Conservation (phyloP, 768 basidiomycete species). For the Tephrocybe rancida region DNA sequence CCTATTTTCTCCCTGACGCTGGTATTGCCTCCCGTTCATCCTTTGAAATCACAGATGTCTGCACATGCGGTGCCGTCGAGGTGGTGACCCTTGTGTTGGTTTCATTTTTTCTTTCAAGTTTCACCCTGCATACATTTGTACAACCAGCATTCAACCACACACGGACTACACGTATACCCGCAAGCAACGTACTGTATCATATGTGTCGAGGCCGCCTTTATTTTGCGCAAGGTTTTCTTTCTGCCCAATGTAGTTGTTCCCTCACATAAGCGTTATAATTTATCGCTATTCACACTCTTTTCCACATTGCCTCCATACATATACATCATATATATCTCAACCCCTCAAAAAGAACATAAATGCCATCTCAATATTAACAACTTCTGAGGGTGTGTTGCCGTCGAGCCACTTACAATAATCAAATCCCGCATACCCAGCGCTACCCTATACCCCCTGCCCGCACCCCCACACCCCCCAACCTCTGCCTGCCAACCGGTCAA, state of each 20-base stretch:
- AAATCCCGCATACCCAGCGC: too few relatives aligned
- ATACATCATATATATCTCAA: conserved; percentile 1
- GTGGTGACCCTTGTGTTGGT: conserved; percentile 48
- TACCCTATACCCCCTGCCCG: too few relatives aligned
- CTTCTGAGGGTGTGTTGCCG: too few relatives aligned
- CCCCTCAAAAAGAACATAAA: neutral
- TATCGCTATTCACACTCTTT: conserved; percentile 6
- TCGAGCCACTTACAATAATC: too few relatives aligned
- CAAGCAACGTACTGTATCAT: conserved; percentile 8
- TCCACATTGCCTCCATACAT: neutral
- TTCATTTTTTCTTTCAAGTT: conserved; percentile 21
- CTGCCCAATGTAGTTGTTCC: conserved; percentile 2
- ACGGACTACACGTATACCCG: conserved; percentile 17
- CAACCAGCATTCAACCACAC: conserved; percentile 7
- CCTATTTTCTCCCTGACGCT: conserved; percentile 37
- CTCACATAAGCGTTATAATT: conserved; percentile 4
- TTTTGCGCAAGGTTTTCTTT: conserved; percentile 4
- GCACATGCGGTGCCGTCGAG: conserved; percentile 61
- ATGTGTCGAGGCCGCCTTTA: conserved; percentile 3
- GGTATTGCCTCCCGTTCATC: conserved; percentile 36
- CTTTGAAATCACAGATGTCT: conserved; percentile 64
- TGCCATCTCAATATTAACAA: neutral
- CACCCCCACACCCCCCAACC: too few relatives aligned
- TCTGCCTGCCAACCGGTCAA: too few relatives aligned
- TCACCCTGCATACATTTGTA: conserved; percentile 18